These are phyloP conservation scores for Holtermanniella nyarrowii DNA, from an alignment of 768 basidiomycete species.

Conservation along the genomic window DNA sequence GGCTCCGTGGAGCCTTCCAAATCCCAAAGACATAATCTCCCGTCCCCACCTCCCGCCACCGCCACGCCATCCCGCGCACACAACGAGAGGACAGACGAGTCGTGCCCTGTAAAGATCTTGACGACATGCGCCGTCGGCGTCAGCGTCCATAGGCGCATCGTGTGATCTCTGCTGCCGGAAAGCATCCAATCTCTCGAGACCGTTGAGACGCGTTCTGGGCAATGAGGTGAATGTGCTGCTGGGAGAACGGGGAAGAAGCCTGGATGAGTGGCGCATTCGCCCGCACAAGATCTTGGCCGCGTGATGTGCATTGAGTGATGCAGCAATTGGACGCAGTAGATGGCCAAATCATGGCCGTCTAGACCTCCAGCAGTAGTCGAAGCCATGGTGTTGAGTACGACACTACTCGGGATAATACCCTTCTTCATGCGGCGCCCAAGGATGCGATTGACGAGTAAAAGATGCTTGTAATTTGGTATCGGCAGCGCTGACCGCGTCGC, in stretches of 20 bases:
- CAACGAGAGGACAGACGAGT: slow-evolving; percentile 28
- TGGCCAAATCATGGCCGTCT: slow-evolving; percentile 31
- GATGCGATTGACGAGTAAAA: slow-evolving; percentile 24
- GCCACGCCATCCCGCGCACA: no score
- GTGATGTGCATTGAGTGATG: slow-evolving; percentile 23
- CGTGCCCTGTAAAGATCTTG: slow-evolving; percentile 34
- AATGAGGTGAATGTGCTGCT: no score
- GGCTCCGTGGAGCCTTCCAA: slow-evolving; percentile 20
- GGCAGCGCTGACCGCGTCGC: slow-evolving; percentile 22
- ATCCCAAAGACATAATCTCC: slow-evolving; percentile 36
- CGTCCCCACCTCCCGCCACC: slow-evolving; percentile 37
- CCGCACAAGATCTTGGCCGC: slow-evolving; percentile 2
- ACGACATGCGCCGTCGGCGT: slow-evolving; percentile 22
- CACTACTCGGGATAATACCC: neutral
- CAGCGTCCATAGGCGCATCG: slow-evolving; percentile 31
- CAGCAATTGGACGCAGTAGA: slow-evolving; percentile 32
- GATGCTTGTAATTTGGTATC: slow-evolving; percentile 34
- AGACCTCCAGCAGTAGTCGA: slow-evolving; percentile 31
- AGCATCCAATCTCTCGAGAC: slow-evolving; percentile 34
- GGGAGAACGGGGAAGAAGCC: no score
- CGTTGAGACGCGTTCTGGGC: no score
- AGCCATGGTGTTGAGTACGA: slow-evolving; percentile 22
- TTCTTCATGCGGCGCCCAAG: slow-evolving; percentile 13
- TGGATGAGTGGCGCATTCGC: no score
- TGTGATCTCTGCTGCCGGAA: slow-evolving; percentile 35